Evolutionary conservation across 2,329 filamentous ascomycete genomes (phyloP), one percentile per base, ranked within the genome.

Genomic region (Calonectria pauciramosa): DNA sequence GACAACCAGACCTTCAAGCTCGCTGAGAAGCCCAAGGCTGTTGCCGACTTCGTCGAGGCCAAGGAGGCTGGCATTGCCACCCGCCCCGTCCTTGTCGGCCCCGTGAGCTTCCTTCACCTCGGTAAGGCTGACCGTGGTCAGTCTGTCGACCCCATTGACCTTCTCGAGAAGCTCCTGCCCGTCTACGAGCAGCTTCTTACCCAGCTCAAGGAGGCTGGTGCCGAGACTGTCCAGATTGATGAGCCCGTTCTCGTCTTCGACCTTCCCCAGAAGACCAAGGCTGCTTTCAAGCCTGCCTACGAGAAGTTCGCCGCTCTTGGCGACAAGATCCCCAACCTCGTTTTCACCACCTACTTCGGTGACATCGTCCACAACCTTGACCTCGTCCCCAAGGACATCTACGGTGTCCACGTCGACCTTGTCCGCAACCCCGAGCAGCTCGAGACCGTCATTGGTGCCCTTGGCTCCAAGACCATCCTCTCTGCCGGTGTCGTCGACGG

Each of bases 301-400:
- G 94, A 98, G 91, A 96, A 95, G 90, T 90, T 99, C 76, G 90
- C 91, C 81, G 88, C 89, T 83, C 91, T 96, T 74, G 95, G 94
- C 84, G 90, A 90, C 89, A 94, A 93, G 87, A 94, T 96, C 84
- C 96, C 97, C 84, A 94, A 96, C 87, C 88, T 99, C 74, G 92
- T 97, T 83, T 91, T 99, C 83, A 94, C 97, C 86, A 99, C 97
- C 84, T 99, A 99, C 93, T 99, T 99, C 85, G 97, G 97, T 90
- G 97, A 99, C 88, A 96, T 99, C 80, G 95, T 99, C 83, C 97
- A 99, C 94, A 99, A 99, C 93, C 92, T 98, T 81, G 96, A 98
- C 84, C 92, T 95, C 80, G 88, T 99, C 82, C 92, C 95, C 85
- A 91, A 93, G 86, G 92, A 92, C 83, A 88, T 98, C 84, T 92